Base-by-base conservation (phyloP, 2,329 filamentous ascomycete genomes). In the Nannizziopsis barbatae region DNA sequence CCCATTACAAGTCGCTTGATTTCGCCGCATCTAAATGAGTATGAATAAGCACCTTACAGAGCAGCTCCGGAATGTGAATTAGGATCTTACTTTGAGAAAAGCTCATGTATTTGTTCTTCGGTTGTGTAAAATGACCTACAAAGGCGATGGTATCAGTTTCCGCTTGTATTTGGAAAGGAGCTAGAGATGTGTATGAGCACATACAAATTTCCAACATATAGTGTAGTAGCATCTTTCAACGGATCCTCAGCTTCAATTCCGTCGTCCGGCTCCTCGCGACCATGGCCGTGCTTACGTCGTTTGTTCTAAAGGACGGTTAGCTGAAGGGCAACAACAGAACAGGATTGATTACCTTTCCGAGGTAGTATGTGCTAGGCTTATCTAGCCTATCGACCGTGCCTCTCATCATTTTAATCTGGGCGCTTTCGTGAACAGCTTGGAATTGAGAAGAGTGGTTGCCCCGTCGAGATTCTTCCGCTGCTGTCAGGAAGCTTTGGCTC, bases 1-100 rank as follows among this genome's bases (percentile, higher is more conserved):
- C 92, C 92, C 92, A 98, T 98, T 56, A 98, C 80, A 42, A 98
- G 79, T 22, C 92, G 86, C 71, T 98, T 98, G 70, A 98, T 94
- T 72, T 96, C 92, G 60, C 92, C 92, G 68, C 88, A 83, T 64
- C 76, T 79, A 47, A 27, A 51, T 18, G 14, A 2, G 11, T n/a
- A 32, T 10, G 17, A 3, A 17, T 38, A 7, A 43, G 32, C 31
- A 33, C 10, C 20, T 2, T 12, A 27, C 15, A 33, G 14, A 18
- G 18, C 14, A 32, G 35, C 5, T 37, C 4, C 14, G 35, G 3
- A 20, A 10, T 27, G 4, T 12, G 14, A 11, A 20, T 42, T 30
- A 12, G 17, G 27, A n/a, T 44, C 69, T 53, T 59, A 90, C 75
- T 95, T 95, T 51, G 84, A 81, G 67, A 95, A 95, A 42, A 95